Evolutionary conservation across 2,329 filamentous ascomycete genomes (phyloP).

Genomic region (Venturia pyrina): DNA sequence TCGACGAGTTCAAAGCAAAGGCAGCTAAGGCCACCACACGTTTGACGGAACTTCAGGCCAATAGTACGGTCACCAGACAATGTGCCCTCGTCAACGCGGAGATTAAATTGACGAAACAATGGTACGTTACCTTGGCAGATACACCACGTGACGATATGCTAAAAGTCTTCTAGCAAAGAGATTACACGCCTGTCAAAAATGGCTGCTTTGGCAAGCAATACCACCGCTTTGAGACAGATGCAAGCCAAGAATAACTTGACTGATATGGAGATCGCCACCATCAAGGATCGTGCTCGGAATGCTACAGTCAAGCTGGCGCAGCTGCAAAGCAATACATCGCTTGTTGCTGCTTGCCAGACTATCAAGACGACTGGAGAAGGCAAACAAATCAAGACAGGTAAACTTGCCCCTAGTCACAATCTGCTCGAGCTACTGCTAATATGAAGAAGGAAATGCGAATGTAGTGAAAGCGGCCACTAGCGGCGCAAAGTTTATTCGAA

Average conservation of each 20-base stretch:
- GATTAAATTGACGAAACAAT: slow-evolving; percentile 17
- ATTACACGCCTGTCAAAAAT: slow-evolving; percentile 20
- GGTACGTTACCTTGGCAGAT: background rate
- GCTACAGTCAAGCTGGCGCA: slow-evolving; percentile 19
- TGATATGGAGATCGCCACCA: slow-evolving; percentile 17
- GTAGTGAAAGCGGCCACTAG: background rate
- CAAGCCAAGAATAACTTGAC: slow-evolving; percentile 19
- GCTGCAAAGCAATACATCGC: slow-evolving; percentile 21
- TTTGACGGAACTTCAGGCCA: slow-evolving; percentile 19
- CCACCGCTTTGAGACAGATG: slow-evolving; percentile 20
- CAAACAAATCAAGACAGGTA: slow-evolving; percentile 2
- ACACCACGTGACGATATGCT: background rate
- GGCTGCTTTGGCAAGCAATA: slow-evolving; percentile 19
- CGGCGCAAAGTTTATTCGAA: background rate
- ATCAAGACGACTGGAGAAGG: slow-evolving; percentile 15
- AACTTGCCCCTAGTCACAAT: background rate
- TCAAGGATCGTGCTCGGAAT: slow-evolving; percentile 19
- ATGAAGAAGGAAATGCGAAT: background rate
- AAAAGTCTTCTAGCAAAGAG: slow-evolving; percentile 14
- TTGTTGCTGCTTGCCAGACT: slow-evolving; percentile 19
- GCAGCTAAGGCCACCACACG: slow-evolving; percentile 19
- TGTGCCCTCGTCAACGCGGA: slow-evolving; percentile 21
- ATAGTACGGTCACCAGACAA: slow-evolving; percentile 20
- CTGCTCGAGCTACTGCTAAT: background rate
- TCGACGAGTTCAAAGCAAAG: slow-evolving; percentile 20